Base-by-base conservation (phyloP, 257 asterid species). In the Scutellaria baicalensis region DNA sequence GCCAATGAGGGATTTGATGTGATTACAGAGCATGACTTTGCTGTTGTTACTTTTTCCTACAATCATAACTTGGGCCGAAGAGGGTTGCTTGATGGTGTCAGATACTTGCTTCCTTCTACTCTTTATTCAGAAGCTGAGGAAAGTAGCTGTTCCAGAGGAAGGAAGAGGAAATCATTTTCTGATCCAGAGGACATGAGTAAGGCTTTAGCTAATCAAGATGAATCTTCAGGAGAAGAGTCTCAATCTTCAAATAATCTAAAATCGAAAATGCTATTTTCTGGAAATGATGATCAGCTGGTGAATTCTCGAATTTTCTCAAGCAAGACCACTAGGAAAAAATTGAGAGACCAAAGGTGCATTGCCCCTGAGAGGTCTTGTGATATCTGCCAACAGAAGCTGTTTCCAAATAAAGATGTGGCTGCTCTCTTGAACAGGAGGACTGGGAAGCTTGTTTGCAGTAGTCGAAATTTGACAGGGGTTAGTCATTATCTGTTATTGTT, bases 401-500 rank as follows among this genome's bases (percentile, higher is more conserved):
- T 90, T 23, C 97, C 96, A 5, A 75, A 85, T 65, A 90, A 88
- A 81, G 98, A 93, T 67, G 98, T 93, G 63, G 96, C 93, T 18
- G 82, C 95, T 44, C 93, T 93, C 23, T 69, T 93, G 64, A 93
- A 87, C 83, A 79, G 69, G 83, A 88, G 69, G 52, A 88, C 97
- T 67, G 98, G 98, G 50, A 90, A 78, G 82, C 85, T 93, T 73
- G 90, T 70, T 58, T 93, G 98, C 87, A 88, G 98, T 59, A 90
- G 97, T 81, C 84, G 98, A 84, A 93, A 93, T 75, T 59, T 69
- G 48, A 85, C 95, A 39, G 98, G 98, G 92, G 98, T 93, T 67
- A 44, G 83, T 66, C 40, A 42, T 70, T 50, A 43, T 43, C 61
- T 44, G 27, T 51, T 50, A n/a, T 60, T 69, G 9, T 47, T 45